Evolutionary conservation across 768 basidiomycete species (phyloP).

Genomic region (Strobilomyces confusus): DNA sequence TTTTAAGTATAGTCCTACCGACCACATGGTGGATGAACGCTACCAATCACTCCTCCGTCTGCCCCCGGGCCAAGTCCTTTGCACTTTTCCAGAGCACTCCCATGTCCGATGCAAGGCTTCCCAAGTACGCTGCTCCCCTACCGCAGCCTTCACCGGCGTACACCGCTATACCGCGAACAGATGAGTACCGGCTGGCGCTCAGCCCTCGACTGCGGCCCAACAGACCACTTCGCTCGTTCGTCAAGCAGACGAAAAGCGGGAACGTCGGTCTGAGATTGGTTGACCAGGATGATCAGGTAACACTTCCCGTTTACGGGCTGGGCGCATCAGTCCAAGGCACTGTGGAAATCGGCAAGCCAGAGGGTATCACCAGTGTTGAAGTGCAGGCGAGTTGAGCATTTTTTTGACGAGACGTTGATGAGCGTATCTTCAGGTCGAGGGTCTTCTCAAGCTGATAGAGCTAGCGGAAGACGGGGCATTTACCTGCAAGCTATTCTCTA

Average conservation of each 20-base stretch:
- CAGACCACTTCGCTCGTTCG: conserved; percentile 45
- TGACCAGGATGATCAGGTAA: conserved; percentile 47
- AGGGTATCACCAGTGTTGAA: conserved; percentile 57
- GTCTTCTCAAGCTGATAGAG: conserved; percentile 54
- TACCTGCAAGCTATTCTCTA: conserved; percentile 47
- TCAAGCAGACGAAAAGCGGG: conserved; percentile 57
- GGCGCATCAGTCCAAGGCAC: conserved; percentile 51
- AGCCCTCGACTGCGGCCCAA: conserved; percentile 34
- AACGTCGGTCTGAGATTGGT: conserved; percentile 47
- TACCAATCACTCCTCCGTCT: conserved; percentile 16
- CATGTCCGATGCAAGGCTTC: conserved; percentile 57
- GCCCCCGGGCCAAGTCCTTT: neutral
- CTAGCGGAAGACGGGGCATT: conserved; percentile 64
- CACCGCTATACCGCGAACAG: conserved; percentile 47
- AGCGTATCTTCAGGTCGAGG: conserved; percentile 48
- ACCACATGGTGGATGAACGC: conserved; percentile 27
- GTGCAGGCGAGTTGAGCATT: conserved; percentile 45
- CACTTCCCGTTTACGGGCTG: conserved; percentile 56
- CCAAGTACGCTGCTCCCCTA: conserved; percentile 42
- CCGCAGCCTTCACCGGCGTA: conserved; percentile 45
- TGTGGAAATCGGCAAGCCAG: conserved; percentile 52
- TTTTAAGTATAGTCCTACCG: conserved; percentile 31
- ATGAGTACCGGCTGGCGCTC: conserved; percentile 52
- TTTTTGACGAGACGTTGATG: neutral
- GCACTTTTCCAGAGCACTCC: conserved; percentile 19